phyloP scores from a whole-genome alignment of 257 asterid species.

The Parsonsia alboflavescens region DNA sequence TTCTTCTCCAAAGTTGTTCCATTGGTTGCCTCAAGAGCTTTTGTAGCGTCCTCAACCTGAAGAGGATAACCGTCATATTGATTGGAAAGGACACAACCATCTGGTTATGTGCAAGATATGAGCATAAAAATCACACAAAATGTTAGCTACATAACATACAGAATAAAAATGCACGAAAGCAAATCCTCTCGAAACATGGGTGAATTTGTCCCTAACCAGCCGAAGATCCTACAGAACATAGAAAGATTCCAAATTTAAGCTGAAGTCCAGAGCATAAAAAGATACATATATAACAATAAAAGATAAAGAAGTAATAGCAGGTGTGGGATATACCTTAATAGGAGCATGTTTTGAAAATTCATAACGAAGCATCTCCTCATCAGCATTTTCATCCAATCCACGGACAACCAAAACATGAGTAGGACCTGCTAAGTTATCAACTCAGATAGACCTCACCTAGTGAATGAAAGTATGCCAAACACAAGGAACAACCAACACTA shows the following conservation, averaged over 20 bases:
- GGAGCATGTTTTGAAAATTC: constrained; percentile 96
- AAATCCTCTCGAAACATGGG: constrained; percentile 97
- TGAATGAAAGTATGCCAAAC: neutral
- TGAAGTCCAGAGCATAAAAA: neutral
- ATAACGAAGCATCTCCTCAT: constrained; percentile 98
- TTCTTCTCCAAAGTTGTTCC: constrained; percentile 91
- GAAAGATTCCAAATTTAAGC: constrained; percentile 19
- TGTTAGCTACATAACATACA: constrained; percentile 35
- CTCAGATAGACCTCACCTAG: neutral
- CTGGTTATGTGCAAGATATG: no score
- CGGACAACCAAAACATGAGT: constrained; percentile 97
- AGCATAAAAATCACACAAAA: neutral
- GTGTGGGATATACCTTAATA: constrained; percentile 54
- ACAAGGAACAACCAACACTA: constrained; percentile 14
- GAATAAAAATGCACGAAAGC: constrained; percentile 90
- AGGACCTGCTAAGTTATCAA: constrained; percentile 58
- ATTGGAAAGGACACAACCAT: no score
- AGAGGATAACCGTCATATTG: constrained; percentile 6
- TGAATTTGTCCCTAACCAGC: constrained; percentile 94
- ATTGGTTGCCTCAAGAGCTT: constrained; percentile 90
- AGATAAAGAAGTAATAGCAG: neutral
- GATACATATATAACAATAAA: constrained; percentile 1
- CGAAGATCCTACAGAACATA: constrained; percentile 72
- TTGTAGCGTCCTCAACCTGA: constrained; percentile 91
- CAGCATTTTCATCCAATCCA: constrained; percentile 98